Conservation (phyloP, 176 grass and related monocot species). For the Pontederia crassipes region DNA sequence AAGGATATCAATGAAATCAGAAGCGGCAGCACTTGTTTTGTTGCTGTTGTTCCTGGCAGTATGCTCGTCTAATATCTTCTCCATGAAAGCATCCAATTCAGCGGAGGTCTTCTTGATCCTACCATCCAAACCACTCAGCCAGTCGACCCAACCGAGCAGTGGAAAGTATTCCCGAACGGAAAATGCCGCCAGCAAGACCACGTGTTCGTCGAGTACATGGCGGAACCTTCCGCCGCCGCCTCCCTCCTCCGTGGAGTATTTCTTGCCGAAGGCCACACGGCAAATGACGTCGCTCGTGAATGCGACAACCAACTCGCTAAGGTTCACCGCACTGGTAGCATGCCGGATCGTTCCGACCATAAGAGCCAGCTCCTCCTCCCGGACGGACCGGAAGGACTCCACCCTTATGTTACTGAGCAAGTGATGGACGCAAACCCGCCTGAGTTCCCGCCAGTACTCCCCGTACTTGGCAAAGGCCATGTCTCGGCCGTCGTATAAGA, state of each 20-base stretch:
- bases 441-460: neutral
- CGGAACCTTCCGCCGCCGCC: neutral
- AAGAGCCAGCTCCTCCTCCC: constrained; percentile 1
- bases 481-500: too few relatives aligned
- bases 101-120: too few relatives aligned
- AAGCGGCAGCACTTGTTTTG: too few relatives aligned
- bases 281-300: constrained; percentile 7
- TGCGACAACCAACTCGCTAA: constrained; percentile 2
- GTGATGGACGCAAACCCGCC: constrained; percentile 1
- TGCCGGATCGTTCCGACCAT: neutral
- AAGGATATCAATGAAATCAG: too few relatives aligned
- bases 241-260: neutral
- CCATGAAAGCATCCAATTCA: too few relatives aligned
- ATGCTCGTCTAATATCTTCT: too few relatives aligned
- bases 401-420: neutral
- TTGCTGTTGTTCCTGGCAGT: too few relatives aligned
- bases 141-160: too few relatives aligned
- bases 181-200: neutral
- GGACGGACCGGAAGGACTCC: neutral
- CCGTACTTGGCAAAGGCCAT: too few relatives aligned
- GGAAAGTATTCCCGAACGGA: neutral
- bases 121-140: too few relatives aligned
- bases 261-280: constrained; percentile 16
- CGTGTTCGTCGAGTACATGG: neutral
- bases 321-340: neutral